A percentile compares a stretch with the other conserved stretches of the same genome.
Conservation (phyloP, 2,329 filamentous ascomycete genomes). For the Monosporascus sp. region DNA sequence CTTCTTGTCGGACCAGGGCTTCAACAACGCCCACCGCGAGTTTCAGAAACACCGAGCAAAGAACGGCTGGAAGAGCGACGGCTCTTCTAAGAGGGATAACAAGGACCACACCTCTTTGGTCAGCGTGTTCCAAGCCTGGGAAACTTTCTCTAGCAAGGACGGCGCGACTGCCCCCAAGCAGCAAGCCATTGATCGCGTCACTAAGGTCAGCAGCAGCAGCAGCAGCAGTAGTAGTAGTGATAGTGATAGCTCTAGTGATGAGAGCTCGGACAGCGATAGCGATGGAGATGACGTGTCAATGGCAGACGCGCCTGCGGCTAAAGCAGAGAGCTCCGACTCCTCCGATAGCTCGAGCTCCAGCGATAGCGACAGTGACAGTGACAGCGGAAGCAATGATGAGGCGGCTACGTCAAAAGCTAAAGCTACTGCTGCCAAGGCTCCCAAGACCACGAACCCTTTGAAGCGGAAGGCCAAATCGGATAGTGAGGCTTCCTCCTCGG, state of each 20-base stretch:
- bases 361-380: slow-evolving; percentile 27
- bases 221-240: slow-evolving; percentile 28
- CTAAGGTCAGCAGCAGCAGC: slow-evolving; percentile 24
- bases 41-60: slow-evolving; percentile 59
- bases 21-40: slow-evolving; percentile 53
- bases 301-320: neutral
- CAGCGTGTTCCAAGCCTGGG: slow-evolving; percentile 47
- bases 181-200: slow-evolving; percentile 18
- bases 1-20: slow-evolving; percentile 64
- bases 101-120: slow-evolving; percentile 39
- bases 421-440: slow-evolving; percentile 21
- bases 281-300: slow-evolving; percentile 22
- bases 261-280: slow-evolving; percentile 27
- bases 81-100: slow-evolving; percentile 18
- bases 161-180: slow-evolving; percentile 21
- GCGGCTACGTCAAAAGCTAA: slow-evolving; percentile 14
- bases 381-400: slow-evolving; percentile 28
- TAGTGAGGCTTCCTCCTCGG: slow-evolving; percentile 34
- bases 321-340: slow-evolving; percentile 2
- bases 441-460: slow-evolving; percentile 34
- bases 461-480: slow-evolving; percentile 50
- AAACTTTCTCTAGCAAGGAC: slow-evolving; percentile 32
- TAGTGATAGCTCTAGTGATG: slow-evolving; percentile 8
- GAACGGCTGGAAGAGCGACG: slow-evolving; percentile 40
- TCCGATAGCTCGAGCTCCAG: slow-evolving; percentile 29